These are phyloP conservation scores for Pelargonium myrrhifolium DNA, from an alignment of 441 rosid genomes.

Conservation along the genomic window DNA sequence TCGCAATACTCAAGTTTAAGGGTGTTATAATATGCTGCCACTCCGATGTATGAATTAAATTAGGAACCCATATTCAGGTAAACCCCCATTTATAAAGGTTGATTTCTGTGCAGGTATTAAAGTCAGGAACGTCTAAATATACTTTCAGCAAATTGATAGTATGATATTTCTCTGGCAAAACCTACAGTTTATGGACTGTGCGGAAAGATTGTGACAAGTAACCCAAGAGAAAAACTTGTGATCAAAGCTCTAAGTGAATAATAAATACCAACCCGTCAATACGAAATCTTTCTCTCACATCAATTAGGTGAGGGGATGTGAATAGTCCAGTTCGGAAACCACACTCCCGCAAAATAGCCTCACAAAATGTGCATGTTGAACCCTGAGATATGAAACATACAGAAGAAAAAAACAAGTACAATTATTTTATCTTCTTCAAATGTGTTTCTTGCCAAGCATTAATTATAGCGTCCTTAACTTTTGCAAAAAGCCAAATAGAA, in stretches of 20 bases:
- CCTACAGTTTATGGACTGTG: not conserved
- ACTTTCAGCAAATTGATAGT: not conserved
- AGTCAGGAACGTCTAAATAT: not conserved
- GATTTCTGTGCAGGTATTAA: not conserved
- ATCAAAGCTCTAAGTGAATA: not conserved
- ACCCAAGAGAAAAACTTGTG: not conserved
- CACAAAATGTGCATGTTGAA: constrained; percentile 79
- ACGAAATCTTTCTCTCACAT: constrained; percentile 84
- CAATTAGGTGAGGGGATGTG: constrained; percentile 89
- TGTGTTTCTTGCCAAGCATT: constrained; percentile 3
- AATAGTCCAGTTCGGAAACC: constrained; percentile 80
- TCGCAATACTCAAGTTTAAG: no score
- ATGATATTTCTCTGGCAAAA: not conserved
- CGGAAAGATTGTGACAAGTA: not conserved
- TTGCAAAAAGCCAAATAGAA: no score
- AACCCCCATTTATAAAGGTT: not conserved
- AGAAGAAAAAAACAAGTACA: not conserved
- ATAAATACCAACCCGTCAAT: constrained; percentile 56
- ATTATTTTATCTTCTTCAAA: constrained; percentile 6
- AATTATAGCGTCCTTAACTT: no score
- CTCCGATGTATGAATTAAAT: not conserved
- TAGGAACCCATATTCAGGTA: not conserved
- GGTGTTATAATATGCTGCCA: not conserved
- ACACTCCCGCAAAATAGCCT: constrained; percentile 74
- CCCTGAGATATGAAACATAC: constrained; percentile 43